Evolutionary conservation across 2,329 filamentous ascomycete genomes (phyloP), one percentile per base, ranked within the genome.

Genomic region (Aspergillus terreus): DNA sequence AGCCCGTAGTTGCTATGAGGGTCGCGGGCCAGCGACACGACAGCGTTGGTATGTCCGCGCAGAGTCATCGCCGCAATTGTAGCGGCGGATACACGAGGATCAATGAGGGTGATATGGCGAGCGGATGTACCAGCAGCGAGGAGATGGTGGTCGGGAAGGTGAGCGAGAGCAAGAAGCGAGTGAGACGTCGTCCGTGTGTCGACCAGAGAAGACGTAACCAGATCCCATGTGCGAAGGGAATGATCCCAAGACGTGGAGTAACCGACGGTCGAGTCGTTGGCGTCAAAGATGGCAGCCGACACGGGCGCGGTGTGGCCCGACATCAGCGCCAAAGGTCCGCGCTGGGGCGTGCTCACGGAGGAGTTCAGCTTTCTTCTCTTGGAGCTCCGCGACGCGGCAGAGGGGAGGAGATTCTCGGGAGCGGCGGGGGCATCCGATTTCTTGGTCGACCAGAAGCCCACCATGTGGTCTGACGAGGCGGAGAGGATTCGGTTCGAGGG

Each of bases 171-270:
- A 54, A 95, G 82, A 6, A 99, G 81, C 1, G 91, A 84, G 70
- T 96, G 88, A 51, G 89, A 84, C 0, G 91, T 94, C 1, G 88
- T 88, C 51, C 94, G 81, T 4, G 89, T 90, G 66, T 90, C 89
- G 40, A 97, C 90, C 53, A 89, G 82, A 25, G 79, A 77, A 49
- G 83, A 79, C 1, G 92, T 96, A 0, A 91, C 86, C 44, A 99
- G 80, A 75, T 99, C 94, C 75, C 95, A 88, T 0, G 94, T 97
- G 58, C 87, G 86, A 61, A 97, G 78, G 1, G 88, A 88, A 77
- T 96, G 92, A 75, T 99, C 95, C 75, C 89, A 88, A 15, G 91
- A 95, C 19, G 86, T 84, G 1, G 90, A 92, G 78, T 99, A 97
- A 44, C 88, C 92, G 38, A 96, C 90, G 12, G 90, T 96, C 10